Evolutionary conservation across 208 protist species (phyloP).

Genomic region (Trichomonas vaginalis): DNA sequence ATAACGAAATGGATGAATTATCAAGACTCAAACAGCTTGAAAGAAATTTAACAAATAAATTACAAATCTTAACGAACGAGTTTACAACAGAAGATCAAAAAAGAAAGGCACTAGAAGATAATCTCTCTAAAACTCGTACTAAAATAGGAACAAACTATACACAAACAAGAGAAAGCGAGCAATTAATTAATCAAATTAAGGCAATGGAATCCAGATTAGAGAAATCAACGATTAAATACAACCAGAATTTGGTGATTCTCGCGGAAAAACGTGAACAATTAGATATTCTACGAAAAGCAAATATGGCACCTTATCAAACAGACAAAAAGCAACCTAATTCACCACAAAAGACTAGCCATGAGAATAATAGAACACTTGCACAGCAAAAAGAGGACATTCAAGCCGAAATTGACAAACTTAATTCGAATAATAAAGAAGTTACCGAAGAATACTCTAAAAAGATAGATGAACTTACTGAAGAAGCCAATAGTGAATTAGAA

Average conservation of each 20-base stretch:
- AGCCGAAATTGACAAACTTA: background rate
- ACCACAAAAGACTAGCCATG: no score
- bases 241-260: background rate
- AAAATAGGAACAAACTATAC: background rate
- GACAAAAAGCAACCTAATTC: no score
- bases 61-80: background rate
- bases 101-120: background rate
- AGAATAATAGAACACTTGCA: background rate
- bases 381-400: background rate
- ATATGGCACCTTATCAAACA: no score
- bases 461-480: no score
- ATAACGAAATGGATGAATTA: no score
- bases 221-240: background rate
- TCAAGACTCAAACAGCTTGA: no score
- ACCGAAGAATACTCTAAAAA: no score
- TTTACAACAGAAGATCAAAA: background rate
- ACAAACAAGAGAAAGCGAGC: background rate
- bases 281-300: background rate
- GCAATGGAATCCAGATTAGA: background rate
- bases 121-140: background rate
- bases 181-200: background rate
- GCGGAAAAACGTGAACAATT: background rate
- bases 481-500: no score
- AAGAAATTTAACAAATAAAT: background rate
- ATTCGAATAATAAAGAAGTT: background rate